Evolutionary conservation across 2,329 filamentous ascomycete species (phyloP).

Genomic region (Aspergillus cejpii): DNA sequence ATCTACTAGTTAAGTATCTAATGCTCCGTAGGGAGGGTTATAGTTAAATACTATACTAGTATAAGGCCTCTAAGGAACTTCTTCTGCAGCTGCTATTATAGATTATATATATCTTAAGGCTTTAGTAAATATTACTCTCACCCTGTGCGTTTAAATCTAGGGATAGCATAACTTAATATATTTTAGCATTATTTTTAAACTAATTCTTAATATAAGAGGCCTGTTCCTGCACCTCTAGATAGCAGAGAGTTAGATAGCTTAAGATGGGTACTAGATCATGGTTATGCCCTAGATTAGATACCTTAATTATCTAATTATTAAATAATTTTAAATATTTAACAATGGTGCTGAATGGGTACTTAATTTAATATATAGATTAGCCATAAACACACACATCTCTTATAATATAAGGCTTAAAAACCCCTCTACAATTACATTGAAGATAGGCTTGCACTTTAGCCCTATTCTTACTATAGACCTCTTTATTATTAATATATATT

Average conservation of each 20-base stretch:
- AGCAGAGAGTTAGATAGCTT: too few species aligned
- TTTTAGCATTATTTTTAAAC: neutral
- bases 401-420: too few species aligned
- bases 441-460: too few species aligned
- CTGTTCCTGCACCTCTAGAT: neutral
- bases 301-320: neutral
- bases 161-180: neutral
- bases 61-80: neutral
- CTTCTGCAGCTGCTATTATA: neutral
- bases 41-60: neutral
- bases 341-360: neutral
- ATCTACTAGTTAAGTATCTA: neutral
- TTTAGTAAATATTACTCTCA: neutral
- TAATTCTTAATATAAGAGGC: neutral
- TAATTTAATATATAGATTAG: too few species aligned
- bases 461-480: too few species aligned
- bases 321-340: neutral
- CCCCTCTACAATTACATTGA: too few species aligned
- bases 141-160: neutral
- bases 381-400: too few species aligned
- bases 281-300: neutral
- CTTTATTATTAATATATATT: too few species aligned
- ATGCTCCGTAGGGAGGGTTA: neutral
- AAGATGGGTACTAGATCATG: neutral
- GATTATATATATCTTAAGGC: neutral